Evolutionary conservation across 768 basidiomycete genomes (phyloP), one percentile per base, ranked within the genome.

Genomic region (Nidularia sp.): DNA sequence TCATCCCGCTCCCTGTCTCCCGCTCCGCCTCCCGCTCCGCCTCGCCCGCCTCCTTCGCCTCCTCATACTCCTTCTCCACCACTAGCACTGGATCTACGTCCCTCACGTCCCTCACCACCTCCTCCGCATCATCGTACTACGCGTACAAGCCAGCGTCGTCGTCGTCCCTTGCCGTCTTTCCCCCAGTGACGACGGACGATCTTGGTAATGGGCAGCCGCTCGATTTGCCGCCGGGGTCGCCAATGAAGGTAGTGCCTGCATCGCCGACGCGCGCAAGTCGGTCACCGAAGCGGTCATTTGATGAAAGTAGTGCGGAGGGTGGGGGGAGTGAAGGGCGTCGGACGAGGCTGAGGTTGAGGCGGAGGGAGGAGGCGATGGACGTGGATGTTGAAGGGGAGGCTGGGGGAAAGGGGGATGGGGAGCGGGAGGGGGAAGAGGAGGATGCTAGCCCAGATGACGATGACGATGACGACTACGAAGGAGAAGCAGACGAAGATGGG

Each of bases 1-100:
- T 65, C 48, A 60, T 74, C 52, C 71, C 73, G 12, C 66, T 71
- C 48, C 73, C 74, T 3, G 47, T 62, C 45, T 76, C 74, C 15
- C 66, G 67, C 34, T 70, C 74, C 9, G 60, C 70, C 15, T 76
- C 64, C 10, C 44, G 39, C 44, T 10, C 13, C 2, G 44, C 61
- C 58, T n/a, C 51, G 49, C 18, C 53, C 57, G 9, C 42, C 55
- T 0, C 49, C 55, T 8, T 45, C 55, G 13, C 50, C 44, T 45
- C 44, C 13, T n/a, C 22, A 22, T 10, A 29, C 44, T 45, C 44
- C 13, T 45, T 2, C 44, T 45, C 22, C 44, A 15, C 44, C 13
- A 45, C 13, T 9, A 2, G 22, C 22, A 15, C 44, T 10, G 22
- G 12, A 45, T 22, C 9, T 2, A 45, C 13, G 12, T 25, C 44